Base-by-base conservation (phyloP, 2,329 filamentous ascomycete genomes). In the Penicillium sp. region DNA sequence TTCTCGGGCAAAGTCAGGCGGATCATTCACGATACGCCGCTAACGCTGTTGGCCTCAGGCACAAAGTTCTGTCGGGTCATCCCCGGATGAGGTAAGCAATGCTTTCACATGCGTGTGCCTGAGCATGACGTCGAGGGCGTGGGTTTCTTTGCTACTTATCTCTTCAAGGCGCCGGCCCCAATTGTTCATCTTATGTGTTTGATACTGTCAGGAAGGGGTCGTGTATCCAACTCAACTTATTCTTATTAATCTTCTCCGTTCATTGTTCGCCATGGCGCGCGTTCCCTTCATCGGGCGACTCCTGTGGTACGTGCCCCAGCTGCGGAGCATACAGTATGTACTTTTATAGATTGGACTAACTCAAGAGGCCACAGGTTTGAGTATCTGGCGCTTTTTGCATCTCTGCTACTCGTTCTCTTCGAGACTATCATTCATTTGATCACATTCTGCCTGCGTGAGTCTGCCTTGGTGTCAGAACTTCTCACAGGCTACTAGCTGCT, bases 361-460 rank as follows among this genome's bases (percentile, higher is more conserved):
- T 32, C 11, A 32, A 32, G 42, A 39, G 47, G 43, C 9, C 50
- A 29, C 51, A 90, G 86, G 68, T 79, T 79, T 69, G 90, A 98
- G 73, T 97, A 97, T 73, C 72, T 94, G 54, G 89, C 90, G 35
- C 81, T 98, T 38, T 71, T 93, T 40, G 83, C 84, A 47, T 97
- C 91, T 6, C 86, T 97, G 62, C 62, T 88, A 45, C 80, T 98
- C 34, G 84, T 97, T 49, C 78, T 82, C 40, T 77, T 95, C 56
- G 93, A 98, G 69, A 83, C 84, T 48, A 63, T 95, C 51, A 85
- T 95, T 60, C 84, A 91, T 60, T 76, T 95, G 49, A 81, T 95
- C 53, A 97, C 93, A 1, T 80, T 96, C 52, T 88, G 88, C 33
- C 79, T 98, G 37, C 93, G 86, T 90, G 73, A 66, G 85, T 73